Conservation (phyloP, 2,329 filamentous ascomycete genomes). For the Alternaria brassicicola region DNA sequence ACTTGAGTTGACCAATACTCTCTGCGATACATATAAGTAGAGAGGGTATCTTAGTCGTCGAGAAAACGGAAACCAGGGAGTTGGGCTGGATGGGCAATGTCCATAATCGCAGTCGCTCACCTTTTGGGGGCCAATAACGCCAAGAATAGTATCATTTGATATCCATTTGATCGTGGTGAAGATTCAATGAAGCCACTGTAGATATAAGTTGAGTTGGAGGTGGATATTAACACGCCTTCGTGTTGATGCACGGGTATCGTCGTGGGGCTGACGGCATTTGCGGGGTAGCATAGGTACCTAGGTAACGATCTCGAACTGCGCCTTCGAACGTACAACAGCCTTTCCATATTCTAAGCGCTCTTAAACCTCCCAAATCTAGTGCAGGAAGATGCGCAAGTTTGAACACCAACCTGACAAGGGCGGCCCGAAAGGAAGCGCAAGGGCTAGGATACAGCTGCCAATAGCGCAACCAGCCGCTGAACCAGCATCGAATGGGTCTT, state of each 20-base stretch:
- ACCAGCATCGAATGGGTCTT: neutral
- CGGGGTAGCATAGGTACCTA: constrained; percentile 6
- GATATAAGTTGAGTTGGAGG: neutral
- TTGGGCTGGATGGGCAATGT: no score
- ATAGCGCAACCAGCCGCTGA: constrained; percentile 17
- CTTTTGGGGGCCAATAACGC: neutral
- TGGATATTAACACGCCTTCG: neutral
- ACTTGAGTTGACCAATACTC: no score
- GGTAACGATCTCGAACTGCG: neutral
- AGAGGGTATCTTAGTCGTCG: no score
- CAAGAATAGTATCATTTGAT: neutral
- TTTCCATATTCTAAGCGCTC: neutral
- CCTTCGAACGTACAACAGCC: neutral
- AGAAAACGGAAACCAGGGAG: no score
- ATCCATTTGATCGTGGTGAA: neutral
- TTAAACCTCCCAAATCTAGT: neutral
- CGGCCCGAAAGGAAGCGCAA: constrained; percentile 16
- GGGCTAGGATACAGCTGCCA: constrained; percentile 12
- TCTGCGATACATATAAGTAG: no score
- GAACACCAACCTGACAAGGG: constrained; percentile 19
- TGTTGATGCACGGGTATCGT: neutral
- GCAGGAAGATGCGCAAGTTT: constrained; percentile 1
- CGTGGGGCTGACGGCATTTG: constrained; percentile 1
- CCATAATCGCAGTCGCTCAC: no score
- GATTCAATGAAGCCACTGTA: neutral